Conservation (phyloP, 106 monocot genomes). For the Xerophyta viscosa region DNA sequence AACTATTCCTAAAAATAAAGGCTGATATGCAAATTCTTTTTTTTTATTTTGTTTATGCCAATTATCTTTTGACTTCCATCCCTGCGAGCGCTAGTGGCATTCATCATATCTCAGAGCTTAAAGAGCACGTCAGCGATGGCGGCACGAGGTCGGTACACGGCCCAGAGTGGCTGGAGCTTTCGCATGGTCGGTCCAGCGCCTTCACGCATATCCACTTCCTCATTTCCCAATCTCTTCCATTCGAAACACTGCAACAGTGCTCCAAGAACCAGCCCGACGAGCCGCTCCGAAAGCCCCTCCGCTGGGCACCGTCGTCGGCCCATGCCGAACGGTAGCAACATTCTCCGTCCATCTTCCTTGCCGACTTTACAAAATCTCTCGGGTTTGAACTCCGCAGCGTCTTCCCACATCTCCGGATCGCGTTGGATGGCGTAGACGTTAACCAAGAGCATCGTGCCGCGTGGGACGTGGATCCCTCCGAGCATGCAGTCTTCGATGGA, state of each 20-base stretch:
- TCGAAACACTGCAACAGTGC: constrained; percentile 4
- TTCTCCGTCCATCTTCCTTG: background rate
- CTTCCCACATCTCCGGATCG: constrained; percentile 2
- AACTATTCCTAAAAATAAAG: too few species aligned
- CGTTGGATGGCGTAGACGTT: constrained; percentile 5
- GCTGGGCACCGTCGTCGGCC: background rate
- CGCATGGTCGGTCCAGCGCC: background rate
- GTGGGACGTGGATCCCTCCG: background rate
- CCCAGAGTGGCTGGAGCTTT: background rate
- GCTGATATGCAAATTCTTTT: too few species aligned
- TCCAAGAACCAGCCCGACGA: background rate
- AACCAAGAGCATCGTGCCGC: constrained; percentile 3
- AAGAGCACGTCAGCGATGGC: background rate
- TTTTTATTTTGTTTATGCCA: too few species aligned
- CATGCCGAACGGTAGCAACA: constrained; percentile 2
- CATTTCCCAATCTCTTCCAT: background rate
- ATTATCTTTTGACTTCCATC: too few species aligned
- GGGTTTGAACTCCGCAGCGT: background rate
- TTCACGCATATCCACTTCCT: background rate
- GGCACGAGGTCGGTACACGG: background rate
- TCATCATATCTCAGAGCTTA: background rate
- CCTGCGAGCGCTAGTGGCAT: too few species aligned
- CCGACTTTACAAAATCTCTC: background rate
- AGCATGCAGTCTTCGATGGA: background rate
- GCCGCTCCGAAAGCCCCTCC: background rate